Evolutionary conservation across 2,329 filamentous ascomycete species (phyloP).

Genomic region (Calonectria montana): DNA sequence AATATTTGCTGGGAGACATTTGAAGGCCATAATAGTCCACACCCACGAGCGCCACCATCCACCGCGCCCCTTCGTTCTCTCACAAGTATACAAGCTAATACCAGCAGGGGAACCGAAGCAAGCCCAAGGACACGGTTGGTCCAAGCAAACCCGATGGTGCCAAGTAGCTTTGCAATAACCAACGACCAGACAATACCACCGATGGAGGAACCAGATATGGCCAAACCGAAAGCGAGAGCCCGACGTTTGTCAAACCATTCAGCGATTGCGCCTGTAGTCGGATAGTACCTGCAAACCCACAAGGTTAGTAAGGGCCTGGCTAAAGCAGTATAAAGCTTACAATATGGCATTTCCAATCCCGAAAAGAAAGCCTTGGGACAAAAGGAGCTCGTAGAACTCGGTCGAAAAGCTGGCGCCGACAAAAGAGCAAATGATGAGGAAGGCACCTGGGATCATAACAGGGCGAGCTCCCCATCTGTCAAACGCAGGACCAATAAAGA

Average conservation of each 20-base stretch:
- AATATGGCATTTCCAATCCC: conserved; percentile 54
- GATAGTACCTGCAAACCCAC: conserved; percentile 34
- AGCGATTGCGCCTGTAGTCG: conserved; percentile 44
- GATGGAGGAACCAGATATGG: conserved; percentile 46
- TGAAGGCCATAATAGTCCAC: conserved; percentile 18
- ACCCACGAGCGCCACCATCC: conserved; percentile 27
- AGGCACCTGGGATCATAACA: conserved; percentile 49
- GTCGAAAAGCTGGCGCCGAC: conserved; percentile 47
- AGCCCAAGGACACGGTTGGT: conserved; percentile 35
- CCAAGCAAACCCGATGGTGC: conserved; percentile 16
- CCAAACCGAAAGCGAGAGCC: conserved; percentile 46
- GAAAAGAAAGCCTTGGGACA: conserved; percentile 54
- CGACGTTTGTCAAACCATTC: conserved; percentile 47
- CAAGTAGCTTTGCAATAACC: conserved; percentile 34
- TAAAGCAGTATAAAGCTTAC: conserved; percentile 36
- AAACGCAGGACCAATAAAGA: conserved; percentile 52
- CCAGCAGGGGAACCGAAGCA: conserved; percentile 41
- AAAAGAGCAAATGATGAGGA: conserved; percentile 51
- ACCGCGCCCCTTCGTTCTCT: conserved; percentile 37
- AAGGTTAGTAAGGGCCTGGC: not conserved
- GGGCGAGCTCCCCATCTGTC: conserved; percentile 53
- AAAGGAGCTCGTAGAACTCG: conserved; percentile 51
- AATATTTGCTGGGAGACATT: conserved; percentile 43
- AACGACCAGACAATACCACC: conserved; percentile 48
- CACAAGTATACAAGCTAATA: conserved; percentile 42